Percentiles rank a stretch among this genome's conserved stretches.
Evolutionary conservation across 2,329 filamentous ascomycete genomes (phyloP).

Genomic region (Penicillium sp.): DNA sequence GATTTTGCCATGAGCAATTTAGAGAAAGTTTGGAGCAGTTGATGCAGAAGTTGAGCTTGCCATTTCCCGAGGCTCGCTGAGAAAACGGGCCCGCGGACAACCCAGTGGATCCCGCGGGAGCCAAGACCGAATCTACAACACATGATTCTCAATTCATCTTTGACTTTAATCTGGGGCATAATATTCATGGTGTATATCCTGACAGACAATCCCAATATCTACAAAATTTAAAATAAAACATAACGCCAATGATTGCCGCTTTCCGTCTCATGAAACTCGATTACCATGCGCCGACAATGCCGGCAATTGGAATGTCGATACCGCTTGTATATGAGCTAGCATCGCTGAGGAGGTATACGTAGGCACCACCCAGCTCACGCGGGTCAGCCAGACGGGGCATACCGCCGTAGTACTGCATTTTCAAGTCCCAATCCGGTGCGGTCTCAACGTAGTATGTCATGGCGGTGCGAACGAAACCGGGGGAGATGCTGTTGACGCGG

Average conservation of each 20-base stretch:
- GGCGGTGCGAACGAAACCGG: slow-evolving; percentile 46
- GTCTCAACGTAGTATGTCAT: slow-evolving; percentile 54
- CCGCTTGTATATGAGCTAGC: slow-evolving; percentile 39
- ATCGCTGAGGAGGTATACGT: slow-evolving; percentile 58
- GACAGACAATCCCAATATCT: neutral
- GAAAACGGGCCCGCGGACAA: neutral
- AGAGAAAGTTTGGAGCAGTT: neutral
- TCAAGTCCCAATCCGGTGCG: slow-evolving; percentile 56
- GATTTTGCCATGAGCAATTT: neutral
- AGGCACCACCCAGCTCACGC: slow-evolving; percentile 57
- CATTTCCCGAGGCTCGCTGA: neutral
- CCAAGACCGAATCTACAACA: neutral
- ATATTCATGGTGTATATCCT: neutral
- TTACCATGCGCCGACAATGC: slow-evolving; percentile 38
- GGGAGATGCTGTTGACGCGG: slow-evolving; percentile 47
- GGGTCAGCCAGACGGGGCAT: slow-evolving; percentile 57
- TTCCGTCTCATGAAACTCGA: neutral
- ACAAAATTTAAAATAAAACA: neutral
- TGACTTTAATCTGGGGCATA: neutral
- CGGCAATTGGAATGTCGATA: slow-evolving; percentile 40
- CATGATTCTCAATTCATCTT: neutral
- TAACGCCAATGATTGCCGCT: neutral
- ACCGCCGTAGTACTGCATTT: slow-evolving; percentile 60
- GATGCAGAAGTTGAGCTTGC: neutral
- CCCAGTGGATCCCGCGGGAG: neutral